These are phyloP conservation scores for Cystobasidium slooffiae DNA, from an alignment of 1,284 basidiomycete species.

Conservation along the genomic window DNA sequence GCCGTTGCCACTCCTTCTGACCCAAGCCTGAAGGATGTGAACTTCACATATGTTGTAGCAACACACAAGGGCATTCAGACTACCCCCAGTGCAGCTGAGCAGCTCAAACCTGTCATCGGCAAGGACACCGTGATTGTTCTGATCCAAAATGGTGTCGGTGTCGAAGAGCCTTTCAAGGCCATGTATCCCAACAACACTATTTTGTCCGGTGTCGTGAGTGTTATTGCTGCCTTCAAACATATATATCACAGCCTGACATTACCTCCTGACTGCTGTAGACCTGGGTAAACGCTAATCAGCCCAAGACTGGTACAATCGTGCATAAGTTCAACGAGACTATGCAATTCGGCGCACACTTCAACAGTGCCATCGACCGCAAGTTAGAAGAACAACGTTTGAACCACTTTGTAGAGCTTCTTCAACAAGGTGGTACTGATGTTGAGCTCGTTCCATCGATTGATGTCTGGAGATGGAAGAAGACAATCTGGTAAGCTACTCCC, in stretches of 20 bases:
- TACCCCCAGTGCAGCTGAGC: constrained; percentile 56
- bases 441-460: constrained; percentile 59
- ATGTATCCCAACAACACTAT: constrained; percentile 59
- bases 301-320: constrained; percentile 48
- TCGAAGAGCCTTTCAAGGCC: constrained; percentile 59
- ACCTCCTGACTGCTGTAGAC: constrained; percentile 53
- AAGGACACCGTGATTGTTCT: constrained; percentile 59
- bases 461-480: constrained; percentile 59
- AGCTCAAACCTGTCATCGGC: constrained; percentile 55
- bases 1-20: constrained; percentile 56
- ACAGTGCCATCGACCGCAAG: constrained; percentile 43
- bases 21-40: constrained; percentile 53
- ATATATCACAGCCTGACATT: background rate
- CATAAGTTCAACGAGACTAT: constrained; percentile 58
- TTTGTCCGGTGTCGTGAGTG: constrained; percentile 60
- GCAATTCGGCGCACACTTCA: constrained; percentile 58
- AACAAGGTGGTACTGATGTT: constrained; percentile 57
- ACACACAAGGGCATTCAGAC: constrained; percentile 59
- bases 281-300: constrained; percentile 56
- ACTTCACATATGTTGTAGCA: constrained; percentile 57
- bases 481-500: constrained; percentile 33
- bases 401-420: constrained; percentile 55
- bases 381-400: constrained; percentile 55
- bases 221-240: background rate
- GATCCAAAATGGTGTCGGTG: constrained; percentile 62